phyloP scores from a whole-genome alignment of 169 alveolate species.

The Babesia divergens region DNA sequence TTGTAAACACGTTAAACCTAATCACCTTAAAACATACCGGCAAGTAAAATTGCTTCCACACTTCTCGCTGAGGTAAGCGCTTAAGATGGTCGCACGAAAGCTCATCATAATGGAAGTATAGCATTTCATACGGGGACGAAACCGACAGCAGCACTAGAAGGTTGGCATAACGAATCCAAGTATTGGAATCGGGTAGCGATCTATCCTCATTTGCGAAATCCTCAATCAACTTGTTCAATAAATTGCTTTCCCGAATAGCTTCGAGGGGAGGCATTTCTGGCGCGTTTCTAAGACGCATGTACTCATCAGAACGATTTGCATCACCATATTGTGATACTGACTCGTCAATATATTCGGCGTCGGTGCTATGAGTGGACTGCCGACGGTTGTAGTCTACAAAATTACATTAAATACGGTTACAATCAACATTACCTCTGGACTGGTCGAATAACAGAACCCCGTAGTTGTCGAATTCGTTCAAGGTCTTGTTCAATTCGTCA shows the following conservation, averaged over 20 bases:
- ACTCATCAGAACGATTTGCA: constrained; percentile 32
- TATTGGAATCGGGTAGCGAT: constrained; percentile 30
- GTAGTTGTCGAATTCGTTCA: constrained; percentile 57
- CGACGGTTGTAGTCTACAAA: not conserved
- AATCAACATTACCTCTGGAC: not conserved
- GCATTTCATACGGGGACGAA: constrained; percentile 63
- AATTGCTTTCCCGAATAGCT: constrained; percentile 62
- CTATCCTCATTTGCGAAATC: constrained; percentile 50
- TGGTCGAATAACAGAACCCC: constrained; percentile 54
- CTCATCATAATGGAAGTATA: constrained; percentile 58
- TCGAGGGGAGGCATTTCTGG: constrained; percentile 71
- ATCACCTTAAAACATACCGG: constrained; percentile 5
- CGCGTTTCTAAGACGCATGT: constrained; percentile 57
- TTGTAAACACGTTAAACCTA: not conserved
- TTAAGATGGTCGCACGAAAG: constrained; percentile 42
- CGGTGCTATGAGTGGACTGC: not conserved
- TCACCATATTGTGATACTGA: constrained; percentile 67
- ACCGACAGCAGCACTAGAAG: constrained; percentile 57
- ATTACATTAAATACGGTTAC: not conserved
- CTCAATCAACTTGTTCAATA: constrained; percentile 43
- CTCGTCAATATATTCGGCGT: constrained; percentile 23
- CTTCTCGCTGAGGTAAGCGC: constrained; percentile 60
- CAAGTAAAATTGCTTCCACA: constrained; percentile 60
- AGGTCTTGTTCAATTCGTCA: constrained; percentile 52
- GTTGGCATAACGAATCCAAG: constrained; percentile 61